Conservation (phyloP, 2,329 filamentous ascomycete genomes). For the Zarea fungicola region DNA sequence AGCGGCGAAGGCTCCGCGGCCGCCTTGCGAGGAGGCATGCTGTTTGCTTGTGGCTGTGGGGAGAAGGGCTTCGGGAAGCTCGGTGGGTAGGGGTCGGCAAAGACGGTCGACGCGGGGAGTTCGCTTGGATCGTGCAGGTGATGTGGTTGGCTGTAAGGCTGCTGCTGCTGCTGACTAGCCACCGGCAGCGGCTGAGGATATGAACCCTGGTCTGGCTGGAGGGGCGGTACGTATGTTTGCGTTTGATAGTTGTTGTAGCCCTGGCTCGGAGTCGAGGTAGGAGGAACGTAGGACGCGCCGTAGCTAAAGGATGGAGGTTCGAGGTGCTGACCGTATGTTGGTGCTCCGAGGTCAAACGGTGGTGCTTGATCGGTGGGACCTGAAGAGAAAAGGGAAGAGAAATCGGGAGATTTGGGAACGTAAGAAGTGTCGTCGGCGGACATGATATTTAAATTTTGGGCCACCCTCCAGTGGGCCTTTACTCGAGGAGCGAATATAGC, state of each 20-base stretch:
- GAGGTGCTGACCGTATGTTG: constrained; percentile 23
- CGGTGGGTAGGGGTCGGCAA: constrained; percentile 6
- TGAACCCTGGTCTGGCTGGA: constrained; percentile 10
- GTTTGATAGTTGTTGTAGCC: neutral
- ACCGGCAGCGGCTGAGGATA: constrained; percentile 9
- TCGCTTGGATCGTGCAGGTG: constrained; percentile 5
- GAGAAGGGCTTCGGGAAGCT: neutral
- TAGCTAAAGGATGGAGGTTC: constrained; percentile 18
- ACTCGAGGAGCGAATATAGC: neutral
- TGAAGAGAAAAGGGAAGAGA: constrained; percentile 49
- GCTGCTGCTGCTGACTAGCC: constrained; percentile 3
- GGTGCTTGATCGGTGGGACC: constrained; percentile 31
- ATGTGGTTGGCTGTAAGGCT: neutral
- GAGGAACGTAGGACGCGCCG: constrained; percentile 5
- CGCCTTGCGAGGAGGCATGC: constrained; percentile 33
- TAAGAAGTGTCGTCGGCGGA: constrained; percentile 49
- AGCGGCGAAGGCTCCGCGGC: constrained; percentile 26
- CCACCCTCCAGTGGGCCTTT: constrained; percentile 5
- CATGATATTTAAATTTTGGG: constrained; percentile 24
- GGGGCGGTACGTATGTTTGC: constrained; percentile 15
- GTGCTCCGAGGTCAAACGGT: constrained; percentile 21
- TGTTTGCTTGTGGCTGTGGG: constrained; percentile 14
- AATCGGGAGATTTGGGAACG: constrained; percentile 54
- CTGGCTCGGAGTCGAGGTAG: constrained; percentile 2
- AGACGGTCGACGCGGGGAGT: constrained; percentile 1